phyloP scores from a whole-genome alignment of 2,329 filamentous ascomycete species.

The Teratosphaeria gauchensis region DNA sequence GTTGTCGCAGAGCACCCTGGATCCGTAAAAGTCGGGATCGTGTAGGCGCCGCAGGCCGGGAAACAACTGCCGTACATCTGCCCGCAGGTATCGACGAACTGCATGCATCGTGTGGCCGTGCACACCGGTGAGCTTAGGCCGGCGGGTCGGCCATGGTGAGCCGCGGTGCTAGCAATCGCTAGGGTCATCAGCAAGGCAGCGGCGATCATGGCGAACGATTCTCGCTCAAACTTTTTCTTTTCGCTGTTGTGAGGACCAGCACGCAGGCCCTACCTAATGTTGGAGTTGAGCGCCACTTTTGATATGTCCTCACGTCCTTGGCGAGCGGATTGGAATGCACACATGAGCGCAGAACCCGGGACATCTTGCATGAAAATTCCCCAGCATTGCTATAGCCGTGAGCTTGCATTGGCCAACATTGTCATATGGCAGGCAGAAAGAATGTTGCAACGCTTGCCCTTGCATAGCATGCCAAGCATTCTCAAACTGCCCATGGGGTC shows the following conservation, averaged over 20 bases:
- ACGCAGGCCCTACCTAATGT: neutral
- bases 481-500: neutral
- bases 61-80: constrained; percentile 10
- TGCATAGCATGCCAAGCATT: neutral
- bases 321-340: neutral
- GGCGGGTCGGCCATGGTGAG: neutral
- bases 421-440: neutral
- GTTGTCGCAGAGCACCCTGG: constrained; percentile 5
- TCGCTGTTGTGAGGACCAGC: neutral
- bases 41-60: constrained; percentile 5
- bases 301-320: neutral
- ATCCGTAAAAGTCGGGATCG: constrained; percentile 5
- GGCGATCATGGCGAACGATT: neutral
- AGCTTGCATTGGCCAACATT: neutral
- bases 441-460: neutral
- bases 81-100: constrained; percentile 8
- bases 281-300: neutral
- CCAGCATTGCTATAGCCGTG: neutral
- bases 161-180: neutral
- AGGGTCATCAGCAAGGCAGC: neutral
- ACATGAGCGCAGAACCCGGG: neutral
- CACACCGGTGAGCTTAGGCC: neutral
- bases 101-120: neutral
- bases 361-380: no score
- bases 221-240: neutral